phyloP scores from a whole-genome alignment of 306 rosid species.

The Prunus mira region DNA sequence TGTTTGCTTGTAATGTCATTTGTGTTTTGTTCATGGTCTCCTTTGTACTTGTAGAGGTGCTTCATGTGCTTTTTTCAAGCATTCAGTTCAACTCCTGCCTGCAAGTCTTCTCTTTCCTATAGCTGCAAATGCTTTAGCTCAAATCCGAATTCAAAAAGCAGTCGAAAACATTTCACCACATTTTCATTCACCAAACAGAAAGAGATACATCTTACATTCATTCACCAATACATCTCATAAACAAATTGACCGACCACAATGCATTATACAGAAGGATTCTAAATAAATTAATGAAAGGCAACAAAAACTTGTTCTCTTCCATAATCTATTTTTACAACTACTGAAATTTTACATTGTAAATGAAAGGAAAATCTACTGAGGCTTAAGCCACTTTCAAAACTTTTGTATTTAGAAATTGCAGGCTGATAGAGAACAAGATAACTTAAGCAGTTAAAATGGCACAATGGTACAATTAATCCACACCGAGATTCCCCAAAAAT shows the following conservation, averaged over 20 bases:
- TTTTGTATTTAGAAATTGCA: not conserved
- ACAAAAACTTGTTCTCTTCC: not conserved
- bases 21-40: not conserved
- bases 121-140: not conserved
- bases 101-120: not conserved
- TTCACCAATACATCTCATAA: not conserved
- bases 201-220: not conserved
- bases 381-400: not conserved
- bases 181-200: not conserved
- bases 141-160: not conserved
- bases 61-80: not conserved
- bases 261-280: not conserved
- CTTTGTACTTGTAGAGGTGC: not conserved
- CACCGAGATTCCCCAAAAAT: not conserved
- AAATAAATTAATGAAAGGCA: constrained; percentile 1
- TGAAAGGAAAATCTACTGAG: constrained; percentile 1
- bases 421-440: not conserved
- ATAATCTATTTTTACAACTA: not conserved
- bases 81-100: not conserved
- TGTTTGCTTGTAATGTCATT: not conserved
- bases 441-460: not conserved
- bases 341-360: not conserved
- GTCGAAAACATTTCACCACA: not conserved
- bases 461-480: constrained; percentile 6
- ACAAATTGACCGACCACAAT: not conserved